A percentile compares a stretch with the other conserved stretches of the same genome.
phyloP scores from a whole-genome alignment of 352 stramenopile species.

The Phytophthora brassicae region DNA sequence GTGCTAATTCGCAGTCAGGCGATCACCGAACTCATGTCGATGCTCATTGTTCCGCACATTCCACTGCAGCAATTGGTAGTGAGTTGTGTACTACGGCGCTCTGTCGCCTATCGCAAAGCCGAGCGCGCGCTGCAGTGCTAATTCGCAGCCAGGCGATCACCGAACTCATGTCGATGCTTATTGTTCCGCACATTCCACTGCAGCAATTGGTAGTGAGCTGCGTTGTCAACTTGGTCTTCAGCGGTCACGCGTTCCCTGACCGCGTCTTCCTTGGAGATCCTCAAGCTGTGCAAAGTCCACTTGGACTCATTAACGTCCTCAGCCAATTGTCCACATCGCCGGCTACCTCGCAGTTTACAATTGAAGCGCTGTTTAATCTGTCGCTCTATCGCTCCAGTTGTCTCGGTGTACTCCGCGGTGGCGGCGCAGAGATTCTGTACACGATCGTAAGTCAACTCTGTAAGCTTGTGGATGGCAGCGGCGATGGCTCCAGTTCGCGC shows the following conservation, averaged over 20 bases:
- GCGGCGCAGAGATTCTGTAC: slow-evolving; percentile 61
- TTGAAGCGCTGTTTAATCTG: slow-evolving; percentile 74
- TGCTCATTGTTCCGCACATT: slow-evolving; percentile 59
- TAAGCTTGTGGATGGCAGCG: slow-evolving; percentile 43
- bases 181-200: slow-evolving; percentile 51
- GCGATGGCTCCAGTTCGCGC: slow-evolving; percentile 23
- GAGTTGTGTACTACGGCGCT: slow-evolving; percentile 65
- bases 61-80: slow-evolving; percentile 64
- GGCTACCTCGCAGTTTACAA: slow-evolving; percentile 53
- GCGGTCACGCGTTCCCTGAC: slow-evolving; percentile 65
- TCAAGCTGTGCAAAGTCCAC: slow-evolving; percentile 63
- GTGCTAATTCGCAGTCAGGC: slow-evolving; percentile 39
- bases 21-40: slow-evolving; percentile 69
- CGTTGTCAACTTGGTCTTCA: slow-evolving; percentile 71
- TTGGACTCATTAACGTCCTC: slow-evolving; percentile 68
- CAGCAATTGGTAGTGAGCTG: slow-evolving; percentile 65
- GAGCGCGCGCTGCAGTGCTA: slow-evolving; percentile 36
- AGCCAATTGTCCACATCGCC: slow-evolving; percentile 43
- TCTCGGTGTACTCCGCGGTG: slow-evolving; percentile 49
- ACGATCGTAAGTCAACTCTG: slow-evolving; percentile 46
- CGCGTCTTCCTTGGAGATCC: slow-evolving; percentile 74
- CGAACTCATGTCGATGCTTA: slow-evolving; percentile 72
- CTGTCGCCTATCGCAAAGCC: slow-evolving; percentile 52
- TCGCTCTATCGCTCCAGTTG: slow-evolving; percentile 64
- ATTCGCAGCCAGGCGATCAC: slow-evolving; percentile 50